Percentiles rank a stretch among this genome's conserved stretches.
phyloP scores from a whole-genome alignment of 202 grass and related monocot genomes.

The Digitaria exilis region DNA sequence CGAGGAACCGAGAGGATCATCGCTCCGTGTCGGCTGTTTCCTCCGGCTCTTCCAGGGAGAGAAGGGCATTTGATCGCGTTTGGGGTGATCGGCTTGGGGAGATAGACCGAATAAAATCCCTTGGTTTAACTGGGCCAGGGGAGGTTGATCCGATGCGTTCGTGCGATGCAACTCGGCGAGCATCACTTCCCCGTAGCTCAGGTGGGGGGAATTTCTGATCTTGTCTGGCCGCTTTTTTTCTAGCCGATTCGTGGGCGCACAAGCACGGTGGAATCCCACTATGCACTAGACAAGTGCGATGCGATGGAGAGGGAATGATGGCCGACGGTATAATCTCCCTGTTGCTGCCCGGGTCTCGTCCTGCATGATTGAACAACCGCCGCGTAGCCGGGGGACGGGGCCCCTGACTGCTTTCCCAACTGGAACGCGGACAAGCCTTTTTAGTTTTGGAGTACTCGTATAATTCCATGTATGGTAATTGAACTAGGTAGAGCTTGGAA shows the following conservation, averaged over 20 bases:
- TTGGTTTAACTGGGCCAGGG: not conserved
- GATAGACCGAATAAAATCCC: not conserved
- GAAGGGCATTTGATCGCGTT: not conserved
- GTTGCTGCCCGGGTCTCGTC: not conserved
- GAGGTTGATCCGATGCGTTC: not conserved
- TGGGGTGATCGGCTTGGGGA: not conserved
- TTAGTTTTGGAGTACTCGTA: not conserved
- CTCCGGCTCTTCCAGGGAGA: not conserved
- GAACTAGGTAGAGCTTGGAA: not conserved
- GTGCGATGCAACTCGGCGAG: not conserved
- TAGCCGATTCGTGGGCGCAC: slow-evolving; percentile 1
- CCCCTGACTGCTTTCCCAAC: not conserved
- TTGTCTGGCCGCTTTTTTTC: slow-evolving; percentile 11
- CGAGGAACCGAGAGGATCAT: not conserved
- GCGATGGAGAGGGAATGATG: not conserved
- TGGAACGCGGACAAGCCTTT: not conserved
- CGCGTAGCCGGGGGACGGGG: rapidly evolving
- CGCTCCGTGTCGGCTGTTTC: not conserved
- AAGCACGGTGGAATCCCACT: slow-evolving; percentile 34
- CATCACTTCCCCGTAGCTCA: slow-evolving; percentile 26
- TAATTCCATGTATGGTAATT: not conserved
- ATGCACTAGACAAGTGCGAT: not conserved
- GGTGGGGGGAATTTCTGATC: slow-evolving; percentile 40
- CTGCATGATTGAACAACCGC: not conserved
- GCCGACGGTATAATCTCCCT: not conserved